Base-by-base conservation (phyloP, 768 basidiomycete genomes). In the Amanita subjunquillea region DNA sequence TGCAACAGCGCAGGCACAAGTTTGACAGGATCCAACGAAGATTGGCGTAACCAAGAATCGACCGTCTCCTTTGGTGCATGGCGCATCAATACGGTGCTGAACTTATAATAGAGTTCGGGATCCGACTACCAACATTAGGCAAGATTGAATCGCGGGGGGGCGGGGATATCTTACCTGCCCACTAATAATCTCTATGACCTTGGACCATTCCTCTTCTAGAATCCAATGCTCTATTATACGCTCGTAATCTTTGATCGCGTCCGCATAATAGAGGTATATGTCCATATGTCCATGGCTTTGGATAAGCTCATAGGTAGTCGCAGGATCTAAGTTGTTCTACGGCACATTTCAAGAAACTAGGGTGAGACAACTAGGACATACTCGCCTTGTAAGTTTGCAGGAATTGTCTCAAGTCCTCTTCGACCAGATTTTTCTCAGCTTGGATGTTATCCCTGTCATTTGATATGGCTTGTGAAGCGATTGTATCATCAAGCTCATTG, bases 221-320 rank as follows among this genome's bases (percentile, higher is more conserved):
- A 98, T 74, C 86, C 90, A 95, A 63, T 98, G 85, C 58, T 91
- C 89, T 8, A 94, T 79, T 9, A 98, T 91, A 9, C 89, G 82
- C 54, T 80, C 82, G 60, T 76, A 77, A 67, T 98, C 94, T 13
- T 87, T 86, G 40, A 94, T 76, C 15, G 81, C 72, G 2, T 79
- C 80, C 4, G 96, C 95, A 63, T 82, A 98, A 67, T 89, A 86
- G 8, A 99, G 75, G 55, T 93, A 89, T 71, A 97, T 83, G 62
- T 97, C 93, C 7, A 83, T 90, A 39, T 92, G 77, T 2, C 96
- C 96, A 64, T 99, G 95, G 4, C 86, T 83, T 66, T 89, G 85
- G 51, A 97, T 94, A 27, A 98, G 79, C 56, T 96, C 94, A 63
- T 94, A 98, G 3, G 90, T 78, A 3, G 93, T 93, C 48, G 79